Conservation (phyloP, 192 early-diverging fungal species). For the Piromyces sp. region DNA sequence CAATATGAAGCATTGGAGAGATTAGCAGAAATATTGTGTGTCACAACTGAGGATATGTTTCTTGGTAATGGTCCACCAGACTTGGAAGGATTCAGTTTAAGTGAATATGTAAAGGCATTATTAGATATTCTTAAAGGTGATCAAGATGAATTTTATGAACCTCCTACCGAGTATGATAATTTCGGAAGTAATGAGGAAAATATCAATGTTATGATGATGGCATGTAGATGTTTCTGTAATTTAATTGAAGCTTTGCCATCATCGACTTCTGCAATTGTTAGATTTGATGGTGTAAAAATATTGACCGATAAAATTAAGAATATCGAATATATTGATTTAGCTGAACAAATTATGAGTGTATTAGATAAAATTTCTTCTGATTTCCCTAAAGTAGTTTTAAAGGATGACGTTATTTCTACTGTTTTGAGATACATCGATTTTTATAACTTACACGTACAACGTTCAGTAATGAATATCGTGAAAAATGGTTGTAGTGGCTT, state of each 20-base stretch:
- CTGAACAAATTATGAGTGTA: constrained; percentile 64
- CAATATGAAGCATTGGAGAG: not conserved
- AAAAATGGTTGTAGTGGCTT: constrained; percentile 43
- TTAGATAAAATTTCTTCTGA: constrained; percentile 65
- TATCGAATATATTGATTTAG: constrained; percentile 84
- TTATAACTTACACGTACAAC: constrained; percentile 67
- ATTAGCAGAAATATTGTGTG: not conserved
- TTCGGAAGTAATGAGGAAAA: not conserved
- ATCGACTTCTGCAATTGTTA: constrained; percentile 37
- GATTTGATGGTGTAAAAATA: constrained; percentile 45
- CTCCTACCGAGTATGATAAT: not conserved
- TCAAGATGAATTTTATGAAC: not conserved
- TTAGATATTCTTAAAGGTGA: not conserved
- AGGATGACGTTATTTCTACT: constrained; percentile 55
- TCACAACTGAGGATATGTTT: not conserved
- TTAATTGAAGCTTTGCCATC: constrained; percentile 74
- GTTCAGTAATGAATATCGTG: constrained; percentile 57
- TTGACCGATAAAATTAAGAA: constrained; percentile 60
- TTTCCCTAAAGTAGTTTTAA: constrained; percentile 43
- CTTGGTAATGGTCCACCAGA: not conserved
- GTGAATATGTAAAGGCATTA: not conserved
- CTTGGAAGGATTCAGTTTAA: not conserved
- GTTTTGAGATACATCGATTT: constrained; percentile 76
- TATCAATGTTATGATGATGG: constrained; percentile 51
- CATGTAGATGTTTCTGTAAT: constrained; percentile 78